phyloP scores from a whole-genome alignment of 768 basidiomycete species.

The Boletus sensibilis region DNA sequence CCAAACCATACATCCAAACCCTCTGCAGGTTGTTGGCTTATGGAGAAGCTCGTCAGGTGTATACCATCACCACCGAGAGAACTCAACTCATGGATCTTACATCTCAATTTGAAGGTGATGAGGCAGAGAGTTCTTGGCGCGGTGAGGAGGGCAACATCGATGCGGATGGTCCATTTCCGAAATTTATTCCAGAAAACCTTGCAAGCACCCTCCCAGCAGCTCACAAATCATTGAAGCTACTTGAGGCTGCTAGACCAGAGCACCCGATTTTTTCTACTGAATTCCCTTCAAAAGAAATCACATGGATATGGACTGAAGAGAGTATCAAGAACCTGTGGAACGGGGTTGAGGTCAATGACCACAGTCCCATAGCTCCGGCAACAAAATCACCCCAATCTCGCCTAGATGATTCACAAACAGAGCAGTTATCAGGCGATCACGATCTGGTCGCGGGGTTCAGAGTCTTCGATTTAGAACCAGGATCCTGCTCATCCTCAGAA shows the following conservation, averaged over 20 bases:
- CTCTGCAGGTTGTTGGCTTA: slow-evolving; percentile 63
- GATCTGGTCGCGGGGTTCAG: slow-evolving; percentile 46
- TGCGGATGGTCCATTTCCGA: slow-evolving; percentile 50
- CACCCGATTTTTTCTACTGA: slow-evolving; percentile 54
- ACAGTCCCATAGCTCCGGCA: not conserved
- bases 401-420: not conserved
- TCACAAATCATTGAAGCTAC: slow-evolving; percentile 63
- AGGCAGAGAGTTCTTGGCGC: slow-evolving; percentile 39
- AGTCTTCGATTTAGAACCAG: slow-evolving; percentile 70
- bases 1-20: slow-evolving; percentile 58
- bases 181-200: slow-evolving; percentile 57
- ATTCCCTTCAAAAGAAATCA: slow-evolving; percentile 40
- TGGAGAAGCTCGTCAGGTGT: slow-evolving; percentile 28
- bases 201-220: slow-evolving; percentile 59
- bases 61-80: slow-evolving; percentile 18
- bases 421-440: slow-evolving; percentile 13
- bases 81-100: slow-evolving; percentile 16
- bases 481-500: slow-evolving; percentile 33
- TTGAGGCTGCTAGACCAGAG: slow-evolving; percentile 62
- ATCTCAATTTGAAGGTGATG: slow-evolving; percentile 29
- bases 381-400: not conserved
- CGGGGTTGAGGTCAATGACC: not conserved
- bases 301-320: slow-evolving; percentile 42
- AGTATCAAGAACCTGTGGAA: slow-evolving; percentile 11
- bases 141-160: slow-evolving; percentile 40